Base-by-base conservation (phyloP, 805 yeast species). In the Nakazawaea pomicola region DNA sequence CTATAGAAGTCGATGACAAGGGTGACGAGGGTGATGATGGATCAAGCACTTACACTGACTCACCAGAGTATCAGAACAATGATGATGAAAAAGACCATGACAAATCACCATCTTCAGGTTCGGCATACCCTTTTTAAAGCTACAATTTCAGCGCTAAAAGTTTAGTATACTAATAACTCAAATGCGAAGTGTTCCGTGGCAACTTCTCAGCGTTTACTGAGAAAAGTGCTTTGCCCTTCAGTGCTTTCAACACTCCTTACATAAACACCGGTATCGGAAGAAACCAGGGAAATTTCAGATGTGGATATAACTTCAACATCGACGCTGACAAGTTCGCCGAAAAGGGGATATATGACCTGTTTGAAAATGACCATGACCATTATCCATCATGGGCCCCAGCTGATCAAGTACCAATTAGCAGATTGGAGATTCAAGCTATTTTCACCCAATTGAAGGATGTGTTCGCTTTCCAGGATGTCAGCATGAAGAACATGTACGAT, bases 391-490 rank as follows among this genome's bases (percentile, higher is more conserved):
- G 84, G 83, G 57, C 58, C 16, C 57, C 64, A 4, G 51, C 55
- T 2, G 58, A 55, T 3, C 53, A 61, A 2, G 64, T 67, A 3
- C 84, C 85, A 1, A 70, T 79, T 12, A 50, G 72, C 1, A 62
- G 68, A 38, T 67, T 62, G 32, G 77, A 75, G 21, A 82, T 85
- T 36, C 80, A 78, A 46, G 61, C 67, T 1, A 70, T 80, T 1
- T 76, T 81, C 46, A 60, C 67, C 14, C 73, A 71, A 33, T 58
- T 83, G 33, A 66, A 72, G 5, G 64, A 64, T 14, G 62, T 75
- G 1, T 80, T 84, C 59, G 86, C 87, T 0, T 84, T 83, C 54
- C 93, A 85, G 54, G 53, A 58, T 35, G 89, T 82, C 55, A 80
- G 71, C 45, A 68, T 80, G 17, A 67, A 67, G 43, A 83, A 82